Evolutionary conservation across 2,329 filamentous ascomycete species (phyloP), one percentile per base, ranked within the genome.

Genomic region (Neoascochyta sp.): DNA sequence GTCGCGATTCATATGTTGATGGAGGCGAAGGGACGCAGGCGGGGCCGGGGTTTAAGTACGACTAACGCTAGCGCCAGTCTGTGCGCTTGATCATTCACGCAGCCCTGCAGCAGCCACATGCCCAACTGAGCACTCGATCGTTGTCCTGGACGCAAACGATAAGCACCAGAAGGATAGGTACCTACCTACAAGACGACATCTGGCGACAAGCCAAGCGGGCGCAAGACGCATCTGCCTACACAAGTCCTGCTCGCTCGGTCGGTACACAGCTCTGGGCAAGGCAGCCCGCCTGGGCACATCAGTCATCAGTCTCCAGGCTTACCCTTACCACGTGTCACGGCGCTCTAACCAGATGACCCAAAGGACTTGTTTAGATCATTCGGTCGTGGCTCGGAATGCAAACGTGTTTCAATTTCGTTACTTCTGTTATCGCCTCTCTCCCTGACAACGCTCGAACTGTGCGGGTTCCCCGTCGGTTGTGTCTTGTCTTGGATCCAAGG

Each of bases 1-100:
- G 47, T 42, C 44, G 52, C 43, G 43, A 57, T 49, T 54, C 56
- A 62, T 62, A 54, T 45, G 53, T 61, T 43, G 48, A 42, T 43
- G 50, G 46, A 51, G 41, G 42, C 47, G 38, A 50, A 45, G 50
- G 43, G 54, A 41, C 45, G 45, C 40, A 45, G 53, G 42, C 45
- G 50, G 40, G 43, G 38, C 35, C 29, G 25, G 32, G 41, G 29
- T 29, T 49, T 49, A 48, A 42, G 37, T 47, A 47, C 22, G 28
- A 36, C 41, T n/a, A n/a, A n/a, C 35, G 34, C 39, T 49, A 50
- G 39, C 40, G 43, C 39, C 27, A 29, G 34, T 18, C n/a, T n/a
- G n/a, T n/a, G n/a, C n/a, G 21, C 32, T 29, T 36, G 30, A 33
- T 39, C 39, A 29, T 36, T 36, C 38, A 41, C 30, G 39, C 39